Conservation (phyloP, 2,329 filamentous ascomycete species). For the Clathrospora elynae region DNA sequence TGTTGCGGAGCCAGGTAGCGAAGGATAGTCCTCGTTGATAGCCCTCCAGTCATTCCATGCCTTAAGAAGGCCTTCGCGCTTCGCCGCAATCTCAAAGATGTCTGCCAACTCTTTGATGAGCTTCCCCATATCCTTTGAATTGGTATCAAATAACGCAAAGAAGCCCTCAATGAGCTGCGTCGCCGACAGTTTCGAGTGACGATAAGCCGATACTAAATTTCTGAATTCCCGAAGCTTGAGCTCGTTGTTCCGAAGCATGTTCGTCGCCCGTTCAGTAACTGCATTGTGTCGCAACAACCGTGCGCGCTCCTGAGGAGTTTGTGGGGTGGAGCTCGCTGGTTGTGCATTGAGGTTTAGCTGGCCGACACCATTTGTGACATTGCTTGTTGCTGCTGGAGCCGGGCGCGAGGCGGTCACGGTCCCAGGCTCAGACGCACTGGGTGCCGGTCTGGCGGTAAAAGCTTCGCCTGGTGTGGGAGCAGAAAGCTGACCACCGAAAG, state of each 20-base stretch:
- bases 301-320: slow-evolving; percentile 77
- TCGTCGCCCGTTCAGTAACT: slow-evolving; percentile 83
- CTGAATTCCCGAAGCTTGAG: slow-evolving; percentile 80
- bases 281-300: slow-evolving; percentile 78
- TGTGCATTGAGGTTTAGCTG: slow-evolving; percentile 43
- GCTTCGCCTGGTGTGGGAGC: slow-evolving; percentile 51
- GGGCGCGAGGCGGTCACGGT: slow-evolving; percentile 50
- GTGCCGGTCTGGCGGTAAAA: slow-evolving; percentile 55
- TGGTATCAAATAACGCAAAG: slow-evolving; percentile 83
- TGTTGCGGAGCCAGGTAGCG: slow-evolving; percentile 70
- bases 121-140: slow-evolving; percentile 80
- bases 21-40: slow-evolving; percentile 94
- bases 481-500: slow-evolving; percentile 85
- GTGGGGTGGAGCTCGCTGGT: slow-evolving; percentile 32
- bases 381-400: slow-evolving; percentile 18
- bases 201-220: slow-evolving; percentile 76
- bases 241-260: slow-evolving; percentile 77
- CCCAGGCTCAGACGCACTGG: slow-evolving; percentile 43
- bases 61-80: slow-evolving; percentile 73
- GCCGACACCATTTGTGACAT: slow-evolving; percentile 26
- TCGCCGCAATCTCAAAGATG: slow-evolving; percentile 81
- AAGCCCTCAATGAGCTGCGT: slow-evolving; percentile 82
- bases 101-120: slow-evolving; percentile 90
- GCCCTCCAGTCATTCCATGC: slow-evolving; percentile 96
- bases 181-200: slow-evolving; percentile 70